A percentile compares a stretch with the other conserved stretches of the same genome.
These are phyloP conservation scores for Odontarrhena argentea DNA, from an alignment of 345 rosid genomes.

Conservation along the genomic window DNA sequence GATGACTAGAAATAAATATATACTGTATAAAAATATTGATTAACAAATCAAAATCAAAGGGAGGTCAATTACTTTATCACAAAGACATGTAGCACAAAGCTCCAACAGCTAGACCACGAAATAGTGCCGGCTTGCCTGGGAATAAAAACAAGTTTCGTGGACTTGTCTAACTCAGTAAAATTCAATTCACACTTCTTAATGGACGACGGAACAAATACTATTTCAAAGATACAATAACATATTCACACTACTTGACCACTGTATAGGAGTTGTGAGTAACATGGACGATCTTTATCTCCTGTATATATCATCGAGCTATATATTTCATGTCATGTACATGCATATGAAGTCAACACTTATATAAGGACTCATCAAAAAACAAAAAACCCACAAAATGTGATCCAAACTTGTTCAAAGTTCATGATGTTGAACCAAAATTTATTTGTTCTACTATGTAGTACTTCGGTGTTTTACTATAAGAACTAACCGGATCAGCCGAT, in stretches of 20 bases:
- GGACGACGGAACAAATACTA: not conserved
- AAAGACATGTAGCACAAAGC: constrained; percentile 28
- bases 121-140: constrained; percentile 4
- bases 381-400: too few relatives aligned
- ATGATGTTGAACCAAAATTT: too few relatives aligned
- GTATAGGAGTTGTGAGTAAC: not conserved
- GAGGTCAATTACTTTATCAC: constrained; percentile 16
- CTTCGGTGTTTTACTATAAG: too few relatives aligned
- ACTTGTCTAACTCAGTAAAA: constrained; percentile 25
- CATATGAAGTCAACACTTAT: not conserved
- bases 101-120: constrained; percentile 19
- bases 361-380: too few relatives aligned
- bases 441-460: too few relatives aligned
- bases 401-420: too few relatives aligned
- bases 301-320: not conserved
- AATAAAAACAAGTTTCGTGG: constrained; percentile 11
- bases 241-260: constrained; percentile 29
- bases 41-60: not conserved
- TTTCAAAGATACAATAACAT: constrained; percentile 14
- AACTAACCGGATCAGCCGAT: too few relatives aligned
- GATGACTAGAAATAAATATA: too few relatives aligned
- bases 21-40: not conserved
- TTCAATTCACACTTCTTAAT: constrained; percentile 24
- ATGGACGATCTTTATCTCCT: too few relatives aligned
- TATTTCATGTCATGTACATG: not conserved